Evolutionary conservation across 2,329 filamentous ascomycete genomes (phyloP), one percentile per base, ranked within the genome.

Genomic region (Aspergillus tubingensis): DNA sequence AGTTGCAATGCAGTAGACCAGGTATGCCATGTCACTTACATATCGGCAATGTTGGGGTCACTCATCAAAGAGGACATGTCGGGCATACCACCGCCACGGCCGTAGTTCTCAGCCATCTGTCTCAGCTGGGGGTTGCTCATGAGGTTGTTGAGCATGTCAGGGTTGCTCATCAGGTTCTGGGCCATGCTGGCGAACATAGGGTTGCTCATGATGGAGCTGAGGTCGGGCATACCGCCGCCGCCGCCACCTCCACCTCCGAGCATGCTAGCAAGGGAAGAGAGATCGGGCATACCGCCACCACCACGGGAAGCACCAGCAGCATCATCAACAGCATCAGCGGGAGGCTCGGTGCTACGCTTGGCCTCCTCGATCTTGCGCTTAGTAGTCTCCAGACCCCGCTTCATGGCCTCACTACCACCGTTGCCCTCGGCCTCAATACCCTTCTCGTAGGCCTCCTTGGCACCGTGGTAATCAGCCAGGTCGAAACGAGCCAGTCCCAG

Each of bases 101-200:
- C 86, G 73, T 96, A 92, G 69, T 85, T 86, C 72, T 90, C 88
- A 49, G 92, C 92, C 92, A 97, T 94, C 74, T 96, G 87, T 59
- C 91, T 85, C 63, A 98, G 80, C 63, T 88, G 86, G 3, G 95
- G 95, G 82, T 99, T 98, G 83, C 83, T 92, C 93, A 99, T 96
- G 60, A 99, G 79, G 76, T 92, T 95, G 74, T 83, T 85, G 87
- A 98, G 90, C 82, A 93, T 87, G 8, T 96, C 91, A 0, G 95
- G 95, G 80, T 99, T 97, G 80, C 88, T 91, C 95, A 98, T 98
- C 58, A 99, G 79, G 78, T 91, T 96, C 82, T 97, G 92, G 4
- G 95, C 95, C 92, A 98, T 97, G 80, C 86, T 91, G 54, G 92
- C 87, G 80, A 99, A 96, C 95, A 98, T 98, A 58, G 95, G 95